Evolutionary conservation across 2,329 filamentous ascomycete species (phyloP).

Genomic region (Curvularia lunata): DNA sequence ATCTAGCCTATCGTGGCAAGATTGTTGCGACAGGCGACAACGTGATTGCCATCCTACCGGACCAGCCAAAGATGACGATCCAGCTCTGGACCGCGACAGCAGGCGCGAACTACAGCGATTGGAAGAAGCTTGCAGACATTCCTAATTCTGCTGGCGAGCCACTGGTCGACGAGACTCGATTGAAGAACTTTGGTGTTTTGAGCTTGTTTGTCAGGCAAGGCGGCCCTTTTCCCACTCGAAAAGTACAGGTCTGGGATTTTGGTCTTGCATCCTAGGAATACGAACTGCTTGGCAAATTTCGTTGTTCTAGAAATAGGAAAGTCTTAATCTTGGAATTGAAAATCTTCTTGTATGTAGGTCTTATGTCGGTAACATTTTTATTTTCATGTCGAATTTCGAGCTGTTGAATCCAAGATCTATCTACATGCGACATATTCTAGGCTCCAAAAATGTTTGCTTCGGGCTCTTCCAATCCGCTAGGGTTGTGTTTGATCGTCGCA

Average conservation of each 20-base stretch:
- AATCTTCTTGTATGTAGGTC: neutral
- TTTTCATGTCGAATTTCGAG: neutral
- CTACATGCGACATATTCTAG: neutral
- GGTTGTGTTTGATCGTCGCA: neutral
- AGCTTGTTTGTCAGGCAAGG: conserved; percentile 47
- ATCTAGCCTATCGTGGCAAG: conserved; percentile 44
- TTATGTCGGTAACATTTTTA: neutral
- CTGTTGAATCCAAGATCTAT: neutral
- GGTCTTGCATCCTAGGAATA: conserved; percentile 15
- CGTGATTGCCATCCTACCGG: conserved; percentile 40
- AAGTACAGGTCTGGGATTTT: conserved; percentile 47
- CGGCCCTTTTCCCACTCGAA: conserved; percentile 40
- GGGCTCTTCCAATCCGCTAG: neutral
- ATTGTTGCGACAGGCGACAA: conserved; percentile 37
- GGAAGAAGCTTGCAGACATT: conserved; percentile 42
- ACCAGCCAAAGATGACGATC: conserved; percentile 37
- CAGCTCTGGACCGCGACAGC: conserved; percentile 42
- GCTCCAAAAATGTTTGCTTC: neutral
- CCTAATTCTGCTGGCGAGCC: conserved; percentile 42
- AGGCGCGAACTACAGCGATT: conserved; percentile 34
- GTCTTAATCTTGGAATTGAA: neutral
- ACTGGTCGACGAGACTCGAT: conserved; percentile 40
- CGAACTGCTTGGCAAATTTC: neutral
- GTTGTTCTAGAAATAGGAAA: too few species aligned
- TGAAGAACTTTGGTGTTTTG: conserved; percentile 32